These are phyloP conservation scores for Leccinum pellstonianum DNA, from an alignment of 768 basidiomycete species.

Conservation along the genomic window DNA sequence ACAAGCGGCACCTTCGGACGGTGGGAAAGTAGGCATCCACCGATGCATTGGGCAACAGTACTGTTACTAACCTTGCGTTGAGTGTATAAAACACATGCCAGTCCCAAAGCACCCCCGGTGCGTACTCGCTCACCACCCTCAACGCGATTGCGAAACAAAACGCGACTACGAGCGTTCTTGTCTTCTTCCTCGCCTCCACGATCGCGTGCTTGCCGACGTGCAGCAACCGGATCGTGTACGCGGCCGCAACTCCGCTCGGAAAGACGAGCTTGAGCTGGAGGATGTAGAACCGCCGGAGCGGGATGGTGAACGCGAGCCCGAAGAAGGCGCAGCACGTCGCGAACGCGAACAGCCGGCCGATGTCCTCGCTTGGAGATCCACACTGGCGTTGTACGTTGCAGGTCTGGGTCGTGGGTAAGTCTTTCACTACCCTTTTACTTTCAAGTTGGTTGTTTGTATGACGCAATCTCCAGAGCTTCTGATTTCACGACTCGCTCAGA, in stretches of 20 bases:
- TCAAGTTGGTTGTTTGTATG: slow-evolving; percentile 4
- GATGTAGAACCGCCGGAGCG: slow-evolving; percentile 1
- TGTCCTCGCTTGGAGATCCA: background rate
- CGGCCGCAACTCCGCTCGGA: background rate
- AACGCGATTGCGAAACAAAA: slow-evolving; percentile 1
- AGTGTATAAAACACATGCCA: slow-evolving; percentile 1
- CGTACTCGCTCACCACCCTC: slow-evolving; percentile 1
- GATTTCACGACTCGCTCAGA: slow-evolving; percentile 98
- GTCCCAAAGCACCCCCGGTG: background rate
- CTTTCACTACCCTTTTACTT: background rate
- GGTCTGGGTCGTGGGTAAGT: slow-evolving; percentile 95
- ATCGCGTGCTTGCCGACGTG: background rate
- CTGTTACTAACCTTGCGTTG: background rate
- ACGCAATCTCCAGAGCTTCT: slow-evolving; percentile 62
- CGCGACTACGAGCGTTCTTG: background rate
- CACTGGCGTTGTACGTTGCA: slow-evolving; percentile 95
- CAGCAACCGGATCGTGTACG: background rate
- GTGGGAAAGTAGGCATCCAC: too few relatives aligned
- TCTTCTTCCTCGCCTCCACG: slow-evolving; percentile 1
- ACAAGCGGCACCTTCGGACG: too few relatives aligned
- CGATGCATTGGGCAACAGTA: too few relatives aligned
- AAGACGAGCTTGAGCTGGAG: slow-evolving; percentile 3
- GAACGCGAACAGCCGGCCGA: background rate
- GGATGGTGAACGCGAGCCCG: background rate
- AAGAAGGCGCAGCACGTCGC: slow-evolving; percentile 1